phyloP scores from a whole-genome alignment of 176 grass and related monocot species.

The Paspalum vaginatum region DNA sequence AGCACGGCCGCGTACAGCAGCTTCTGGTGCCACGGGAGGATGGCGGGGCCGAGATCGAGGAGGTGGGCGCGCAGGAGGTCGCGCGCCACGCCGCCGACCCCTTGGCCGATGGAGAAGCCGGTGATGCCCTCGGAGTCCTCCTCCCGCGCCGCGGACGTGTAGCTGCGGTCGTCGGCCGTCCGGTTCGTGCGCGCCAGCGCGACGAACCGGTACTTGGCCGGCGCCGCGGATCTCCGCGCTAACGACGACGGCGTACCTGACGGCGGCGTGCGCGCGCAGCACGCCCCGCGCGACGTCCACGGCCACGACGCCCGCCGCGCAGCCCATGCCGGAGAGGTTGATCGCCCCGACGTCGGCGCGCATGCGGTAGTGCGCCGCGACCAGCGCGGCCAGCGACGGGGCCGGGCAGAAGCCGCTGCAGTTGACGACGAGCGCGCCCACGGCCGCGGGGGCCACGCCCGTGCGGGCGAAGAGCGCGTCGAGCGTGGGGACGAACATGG shows the following conservation, averaged over 20 bases:
- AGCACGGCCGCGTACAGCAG: slow-evolving; percentile 18
- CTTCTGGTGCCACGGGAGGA: slow-evolving; percentile 70
- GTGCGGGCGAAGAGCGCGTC: slow-evolving; percentile 61
- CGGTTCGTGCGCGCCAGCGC: slow-evolving; percentile 42
- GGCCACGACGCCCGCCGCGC: slow-evolving; percentile 56
- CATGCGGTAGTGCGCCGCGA: slow-evolving; percentile 61
- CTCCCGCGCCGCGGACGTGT: slow-evolving; percentile 51
- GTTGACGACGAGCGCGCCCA: slow-evolving; percentile 72
- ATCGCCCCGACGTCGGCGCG: slow-evolving; percentile 51
- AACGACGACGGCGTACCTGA: slow-evolving; percentile 56
- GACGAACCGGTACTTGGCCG: slow-evolving; percentile 46
- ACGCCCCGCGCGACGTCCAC: slow-evolving; percentile 54
- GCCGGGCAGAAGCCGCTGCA: slow-evolving; percentile 60
- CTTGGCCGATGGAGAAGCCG: slow-evolving; percentile 50
- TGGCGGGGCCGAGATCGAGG: slow-evolving; percentile 38
- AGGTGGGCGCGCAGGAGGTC: slow-evolving; percentile 55
- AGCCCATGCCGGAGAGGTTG: slow-evolving; percentile 88
- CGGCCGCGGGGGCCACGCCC: slow-evolving; percentile 38
- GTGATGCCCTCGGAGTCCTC: slow-evolving; percentile 72
- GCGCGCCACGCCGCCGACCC: slow-evolving; percentile 43
- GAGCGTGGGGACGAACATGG: slow-evolving; percentile 56
- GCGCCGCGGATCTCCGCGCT: slow-evolving; percentile 62
- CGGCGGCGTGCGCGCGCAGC: slow-evolving; percentile 21
- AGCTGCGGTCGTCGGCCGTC: slow-evolving; percentile 35
- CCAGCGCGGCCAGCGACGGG: slow-evolving; percentile 61